Evolutionary conservation across 192 early-diverging fungal species (phyloP), one percentile per base, ranked within the genome.

Genomic region (Coemansia sp.): DNA sequence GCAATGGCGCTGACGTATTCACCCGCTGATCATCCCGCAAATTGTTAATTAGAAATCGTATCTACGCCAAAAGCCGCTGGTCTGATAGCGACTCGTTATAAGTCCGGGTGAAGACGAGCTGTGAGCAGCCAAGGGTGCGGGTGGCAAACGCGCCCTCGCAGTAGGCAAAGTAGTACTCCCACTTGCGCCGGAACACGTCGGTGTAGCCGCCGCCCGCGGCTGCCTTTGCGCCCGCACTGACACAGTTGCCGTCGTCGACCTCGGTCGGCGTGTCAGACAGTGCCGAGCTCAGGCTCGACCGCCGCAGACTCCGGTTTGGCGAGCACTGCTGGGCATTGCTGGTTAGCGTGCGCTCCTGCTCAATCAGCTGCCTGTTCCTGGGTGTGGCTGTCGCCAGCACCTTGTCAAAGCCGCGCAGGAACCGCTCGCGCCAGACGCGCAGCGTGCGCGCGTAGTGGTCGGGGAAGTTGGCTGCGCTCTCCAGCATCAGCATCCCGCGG

Each of bases 141-240:
- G 78, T 79, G 19, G 74, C 77, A 61, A 87, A 89, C 0, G 84
- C 87, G 20, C 80, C 85, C 47, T 87, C 85, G 49, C 87, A 89
- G 60, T 84, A 89, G 5, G 83, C 80, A 74, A 89, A 89, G 64
- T 89, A 89, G 57, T 78, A 89, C 54, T 85, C 83, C 80, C 81
- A 89, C 59, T 84, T 85, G 47, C 85, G 75, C 49, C 72, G 75
- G 50, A 89, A 89, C 38, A 77, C 75, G 22, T 72, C 61, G 48
- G 76, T 64, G 62, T 81, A 84, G 19, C 60, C 51, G 6, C 30
- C 20, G 3, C 7, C 17, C 0, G 9, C 20, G 6, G 12, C 29
- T 19, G 41, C 8, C 0, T 11, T 28, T 1, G 5, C 14, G 8
- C 44, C 18, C 14, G 31, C 23, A 12, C 12, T 25, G 29, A 21